phyloP scores from a whole-genome alignment of 495 filamentous ascomycete genomes.

The Acidiella bohemica region DNA sequence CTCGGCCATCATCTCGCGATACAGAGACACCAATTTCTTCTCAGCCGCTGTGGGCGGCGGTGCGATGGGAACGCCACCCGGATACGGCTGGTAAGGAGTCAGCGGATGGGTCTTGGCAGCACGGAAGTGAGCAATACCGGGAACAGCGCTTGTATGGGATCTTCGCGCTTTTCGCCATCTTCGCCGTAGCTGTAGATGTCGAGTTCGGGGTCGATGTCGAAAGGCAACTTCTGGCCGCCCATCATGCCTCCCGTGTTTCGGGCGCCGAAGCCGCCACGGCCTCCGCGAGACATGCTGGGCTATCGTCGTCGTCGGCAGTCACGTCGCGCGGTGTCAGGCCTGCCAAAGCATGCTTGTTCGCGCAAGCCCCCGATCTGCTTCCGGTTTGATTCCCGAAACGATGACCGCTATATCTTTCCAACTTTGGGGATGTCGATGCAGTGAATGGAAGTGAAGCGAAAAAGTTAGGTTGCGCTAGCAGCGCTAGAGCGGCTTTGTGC shows the following conservation, averaged over 20 bases:
- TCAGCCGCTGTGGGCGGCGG: constrained; percentile 24
- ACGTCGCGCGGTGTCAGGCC: background rate
- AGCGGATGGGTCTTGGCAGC: too few relatives aligned
- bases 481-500: too few relatives aligned
- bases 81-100: constrained; percentile 11
- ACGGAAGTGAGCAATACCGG: background rate
- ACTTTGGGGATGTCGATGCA: too few relatives aligned
- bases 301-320: background rate
- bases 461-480: too few relatives aligned
- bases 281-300: constrained; percentile 3
- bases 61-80: constrained; percentile 19
- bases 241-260: background rate
- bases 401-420: too few relatives aligned
- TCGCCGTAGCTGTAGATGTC: background rate
- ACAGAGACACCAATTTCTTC: constrained; percentile 30
- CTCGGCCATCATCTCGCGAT: constrained; percentile 37
- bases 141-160: background rate
- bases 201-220: constrained; percentile 6
- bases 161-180: background rate
- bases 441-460: too few relatives aligned
- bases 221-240: constrained; percentile 1
- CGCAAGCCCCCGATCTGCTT: too few relatives aligned
- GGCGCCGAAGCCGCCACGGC: constrained; percentile 3
- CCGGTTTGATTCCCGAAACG: too few relatives aligned
- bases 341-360: too few relatives aligned